Base-by-base conservation (phyloP, 2,329 filamentous ascomycete species). In the Meredithiella fracta region DNA sequence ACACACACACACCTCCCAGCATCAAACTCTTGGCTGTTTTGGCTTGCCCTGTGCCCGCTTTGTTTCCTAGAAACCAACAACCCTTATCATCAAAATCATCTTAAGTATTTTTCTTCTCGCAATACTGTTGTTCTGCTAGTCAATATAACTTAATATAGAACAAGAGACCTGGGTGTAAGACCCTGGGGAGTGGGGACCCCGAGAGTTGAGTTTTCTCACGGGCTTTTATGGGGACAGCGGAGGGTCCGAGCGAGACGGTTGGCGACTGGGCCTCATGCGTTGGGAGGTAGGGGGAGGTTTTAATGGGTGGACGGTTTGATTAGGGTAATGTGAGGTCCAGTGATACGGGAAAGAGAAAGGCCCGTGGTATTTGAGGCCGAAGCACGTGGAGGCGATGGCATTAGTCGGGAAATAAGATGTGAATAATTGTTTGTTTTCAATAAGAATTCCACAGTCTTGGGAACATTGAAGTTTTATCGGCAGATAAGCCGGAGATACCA, bases 11-110 rank as follows among this genome's bases (percentile, higher is more conserved):
- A 1, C 22, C 11, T 49, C 5, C 8, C 15, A 5, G 11, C 23
- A 25, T 49, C 44, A 49, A 49, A 49, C 44, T 49, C 44, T 49
- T 49, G 44, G 44, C 15, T 15, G 9, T 49, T 31, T 53, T 53
- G 51, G 51, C 51, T 37, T 53, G 51, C 34, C 34, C 51, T 40
- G 51, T 53, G 51, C 51, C 31, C 51, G 51, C 40, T 40, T 53
- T 29, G 51, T 53, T 53, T 53, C 38, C 20, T 29, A 29, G 3
- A 38, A 3, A 53, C 34, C 53, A n/a, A 15, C 1, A 17, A 29
- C 22, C 22, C 22, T 49, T 9, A 26, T 49, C 8, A 44, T 22
- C 40, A 17, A 5, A 3, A 49, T 49, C 11, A 2, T 49, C 44
- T 22, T 22, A 25, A 25, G 22, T 25, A 8, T 15, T 49, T 49